Conservation (phyloP, 1,284 basidiomycete species). For the Violaceomyces palustris region DNA sequence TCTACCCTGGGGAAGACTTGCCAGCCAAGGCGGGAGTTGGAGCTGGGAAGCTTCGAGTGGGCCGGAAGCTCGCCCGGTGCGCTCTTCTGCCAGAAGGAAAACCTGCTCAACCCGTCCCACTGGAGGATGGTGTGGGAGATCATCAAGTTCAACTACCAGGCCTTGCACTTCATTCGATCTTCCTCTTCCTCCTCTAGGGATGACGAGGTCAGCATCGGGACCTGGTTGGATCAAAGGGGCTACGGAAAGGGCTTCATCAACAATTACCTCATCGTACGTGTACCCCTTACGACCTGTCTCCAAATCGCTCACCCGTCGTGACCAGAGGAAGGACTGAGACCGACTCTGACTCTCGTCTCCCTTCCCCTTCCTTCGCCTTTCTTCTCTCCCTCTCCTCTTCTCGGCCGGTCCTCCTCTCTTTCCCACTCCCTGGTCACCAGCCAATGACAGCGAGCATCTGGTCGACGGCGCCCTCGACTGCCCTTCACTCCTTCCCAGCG, state of each 20-base stretch:
- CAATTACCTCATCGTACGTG: conserved; percentile 72
- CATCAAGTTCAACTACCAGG: conserved; percentile 69
- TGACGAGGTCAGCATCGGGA: conserved; percentile 62
- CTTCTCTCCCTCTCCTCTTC: not conserved
- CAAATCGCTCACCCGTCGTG: too few relatives aligned
- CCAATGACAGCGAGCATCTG: conserved; percentile 60
- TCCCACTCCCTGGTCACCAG: not conserved
- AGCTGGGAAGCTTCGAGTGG: conserved; percentile 32
- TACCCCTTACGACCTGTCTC: too few relatives aligned
- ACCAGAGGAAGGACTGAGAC: too few relatives aligned
- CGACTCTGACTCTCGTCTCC: too few relatives aligned
- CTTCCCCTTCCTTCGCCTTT: conserved; percentile 17
- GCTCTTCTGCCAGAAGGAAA: conserved; percentile 31
- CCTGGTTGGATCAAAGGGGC: conserved; percentile 65
- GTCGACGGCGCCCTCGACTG: conserved; percentile 71
- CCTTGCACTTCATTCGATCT: conserved; percentile 53
- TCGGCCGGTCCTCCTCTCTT: not conserved
- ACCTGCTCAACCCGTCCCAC: conserved; percentile 61
- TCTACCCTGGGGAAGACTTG: not conserved
- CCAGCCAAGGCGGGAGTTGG: not conserved
- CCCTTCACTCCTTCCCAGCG: conserved; percentile 68
- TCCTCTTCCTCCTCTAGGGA: conserved; percentile 16
- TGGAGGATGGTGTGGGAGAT: conserved; percentile 76
- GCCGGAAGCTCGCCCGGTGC: conserved; percentile 21
- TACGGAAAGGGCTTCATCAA: conserved; percentile 69